Conservation (phyloP, 2,329 filamentous ascomycete genomes). For the Phaeophleospora eucalypticola region DNA sequence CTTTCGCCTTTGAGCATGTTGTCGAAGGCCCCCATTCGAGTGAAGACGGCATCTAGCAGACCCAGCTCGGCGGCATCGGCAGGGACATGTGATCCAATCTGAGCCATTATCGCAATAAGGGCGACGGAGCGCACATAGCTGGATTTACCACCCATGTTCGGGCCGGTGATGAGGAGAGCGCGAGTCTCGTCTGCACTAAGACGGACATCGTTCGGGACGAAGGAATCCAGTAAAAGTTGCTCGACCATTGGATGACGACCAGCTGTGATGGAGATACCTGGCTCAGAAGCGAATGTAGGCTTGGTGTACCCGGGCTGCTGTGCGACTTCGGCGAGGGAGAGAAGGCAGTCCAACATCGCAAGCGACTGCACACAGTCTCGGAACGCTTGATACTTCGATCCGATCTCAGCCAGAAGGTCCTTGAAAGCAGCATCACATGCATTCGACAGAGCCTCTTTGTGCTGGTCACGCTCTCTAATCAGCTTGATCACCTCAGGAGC, state of each 20-base stretch:
- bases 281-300: conserved; percentile 63
- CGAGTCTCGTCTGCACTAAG: conserved; percentile 63
- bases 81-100: conserved; percentile 91
- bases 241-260: conserved; percentile 96
- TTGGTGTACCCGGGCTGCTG: conserved; percentile 82
- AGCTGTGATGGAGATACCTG: conserved; percentile 64
- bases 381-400: conserved; percentile 80
- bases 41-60: conserved; percentile 86
- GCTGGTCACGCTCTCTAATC: conserved; percentile 83
- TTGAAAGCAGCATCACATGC: conserved; percentile 83
- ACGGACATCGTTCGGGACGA: conserved; percentile 83
- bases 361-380: conserved; percentile 84
- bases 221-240: conserved; percentile 75
- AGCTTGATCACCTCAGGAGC: conserved; percentile 83
- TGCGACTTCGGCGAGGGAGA: conserved; percentile 81
- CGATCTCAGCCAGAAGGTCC: conserved; percentile 67
- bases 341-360: conserved; percentile 81
- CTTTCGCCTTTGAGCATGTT: conserved; percentile 93
- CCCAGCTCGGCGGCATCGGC: conserved; percentile 70
- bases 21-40: conserved; percentile 92
- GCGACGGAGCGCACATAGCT: conserved; percentile 92
- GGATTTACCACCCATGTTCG: conserved; percentile 99
- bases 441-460: conserved; percentile 87
- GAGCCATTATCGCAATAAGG: conserved; percentile 86
- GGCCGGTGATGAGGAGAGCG: conserved; percentile 86